Evolutionary conservation across 331 rosid species (phyloP), one percentile per base, ranked within the genome.

Genomic region (Arachis monticola): DNA sequence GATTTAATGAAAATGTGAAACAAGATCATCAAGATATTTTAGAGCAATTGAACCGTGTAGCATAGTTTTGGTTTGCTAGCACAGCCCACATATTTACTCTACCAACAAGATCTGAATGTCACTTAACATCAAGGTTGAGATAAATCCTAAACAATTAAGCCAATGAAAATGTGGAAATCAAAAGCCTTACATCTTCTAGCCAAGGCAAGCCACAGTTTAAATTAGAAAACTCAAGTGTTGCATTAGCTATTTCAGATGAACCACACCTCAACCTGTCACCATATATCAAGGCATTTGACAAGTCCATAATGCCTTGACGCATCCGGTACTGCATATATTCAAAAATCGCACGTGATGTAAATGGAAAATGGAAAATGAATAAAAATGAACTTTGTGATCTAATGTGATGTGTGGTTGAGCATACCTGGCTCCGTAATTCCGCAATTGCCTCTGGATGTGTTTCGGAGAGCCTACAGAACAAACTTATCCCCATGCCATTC

Each of bases 401-500:
- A 57, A 65, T 75, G 64, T 65, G 65, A 40, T 40, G 60, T 8
- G 65, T 9, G 65, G 55, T 64, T 44, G 59, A 70, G 58, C 73
- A 41, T 67, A 94, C 99, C 97, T 94, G 99, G 83, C 92, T 90
- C 85, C 84, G 96, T 60, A 94, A 75, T 27, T 93, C 93, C 48
- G 91, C 92, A 77, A 94, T 90, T 77, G 99, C 92, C 61, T 90
- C 92, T 59, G 97, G 97, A 82, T 94, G 96, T 14, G 97, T 90
- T 83, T 94, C 99, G 41, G 99, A 94, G 35, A 94, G 96, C 90
- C 95, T 88, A 69, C 99, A 81, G 81, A 94, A 94, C 84, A 92
- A 90, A 83, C 97, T 88, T 74, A 85, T 72, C 59, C 93, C 99
- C 95, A 94, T 85, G 61, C 97, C 99, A 80, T 90, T 94, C 85